Base-by-base conservation (phyloP, 495 filamentous ascomycete genomes). In the Penicillium angulare region DNA sequence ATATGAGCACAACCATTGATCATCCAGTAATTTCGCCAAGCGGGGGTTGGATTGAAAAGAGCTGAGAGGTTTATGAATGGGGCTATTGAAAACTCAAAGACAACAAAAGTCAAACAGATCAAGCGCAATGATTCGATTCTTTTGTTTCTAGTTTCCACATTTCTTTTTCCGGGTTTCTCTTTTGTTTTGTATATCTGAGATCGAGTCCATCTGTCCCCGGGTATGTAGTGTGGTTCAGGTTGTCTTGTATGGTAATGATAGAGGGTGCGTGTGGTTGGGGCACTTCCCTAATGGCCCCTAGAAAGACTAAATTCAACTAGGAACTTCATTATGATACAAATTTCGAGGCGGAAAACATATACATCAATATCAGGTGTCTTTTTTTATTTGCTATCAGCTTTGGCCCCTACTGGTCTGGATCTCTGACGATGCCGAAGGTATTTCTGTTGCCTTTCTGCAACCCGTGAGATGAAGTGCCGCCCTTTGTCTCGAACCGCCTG, bases 361-460 rank as follows among this genome's bases (percentile, higher is more conserved):
- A 35, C 33, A n/a, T 1, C 13, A 35, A 35, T 35, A n/a, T n/a
- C 9, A 35, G 33, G 15, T 10, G 12, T n/a, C n/a, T 17, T 35
- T n/a, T 35, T 35, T 35, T 39, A 20, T 39, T 39, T 22, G 5
- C 21, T 4, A 27, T 18, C 40, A 43, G 23, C 40, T 43, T 26
- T 44, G 41, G 41, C 41, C 41, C 41, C 24, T 43, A 24, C 4
- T 12, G 15, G 41, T 44, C 41, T 44, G 16, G 41, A 44, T 32
- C 24, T 8, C 10, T 12, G 26, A n/a, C 18, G 13, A 23, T 26
- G 7, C 12, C 16, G 2, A 7, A 13, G 2, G 18, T 22, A 22
- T 43, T 3, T 27, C 15, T 21, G 40, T 27, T 43, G 41, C 41
- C 41, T 44, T 44, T 15, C 41, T 44, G 41, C 41, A 21, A 26